A percentile compares a stretch with the other conserved stretches of the same genome.
These are phyloP conservation scores for Prunus mongolica DNA, from an alignment of 306 rosid species.

Conservation along the genomic window DNA sequence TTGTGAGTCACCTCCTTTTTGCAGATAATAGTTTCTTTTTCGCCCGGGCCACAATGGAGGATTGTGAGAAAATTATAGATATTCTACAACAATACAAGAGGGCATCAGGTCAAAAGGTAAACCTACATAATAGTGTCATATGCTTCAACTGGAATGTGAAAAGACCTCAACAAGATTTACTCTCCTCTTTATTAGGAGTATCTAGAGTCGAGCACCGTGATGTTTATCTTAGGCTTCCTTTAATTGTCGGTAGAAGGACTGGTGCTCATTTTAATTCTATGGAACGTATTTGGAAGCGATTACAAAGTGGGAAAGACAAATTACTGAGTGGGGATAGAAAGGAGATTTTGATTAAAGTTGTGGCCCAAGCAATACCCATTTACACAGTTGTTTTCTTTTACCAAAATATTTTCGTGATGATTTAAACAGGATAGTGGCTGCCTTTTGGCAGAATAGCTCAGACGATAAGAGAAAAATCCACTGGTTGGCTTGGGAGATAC, in stretches of 20 bases:
- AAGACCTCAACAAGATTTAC: not conserved
- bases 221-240: not conserved
- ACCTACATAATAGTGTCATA: too few species aligned
- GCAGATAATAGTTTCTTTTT: too few species aligned
- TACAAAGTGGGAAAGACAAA: not conserved
- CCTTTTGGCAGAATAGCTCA: not conserved
- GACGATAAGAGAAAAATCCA: not conserved
- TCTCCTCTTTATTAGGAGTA: not conserved
- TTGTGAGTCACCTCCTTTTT: not conserved
- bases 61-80: too few species aligned
- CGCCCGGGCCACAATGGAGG: accelerated
- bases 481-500: not conserved
- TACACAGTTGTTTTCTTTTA: not conserved
- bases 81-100: not conserved
- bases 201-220: not conserved
- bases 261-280: not conserved
- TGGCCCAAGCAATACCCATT: not conserved
- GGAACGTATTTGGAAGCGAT: not conserved
- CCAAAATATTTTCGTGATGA: not conserved
- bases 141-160: not conserved
- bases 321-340: not conserved
- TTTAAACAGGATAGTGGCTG: not conserved
- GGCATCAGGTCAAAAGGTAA: not conserved
- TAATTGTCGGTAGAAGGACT: accelerated
- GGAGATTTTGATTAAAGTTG: not conserved